phyloP scores from a whole-genome alignment of 1,139 yeast genomes.

The Komagataea norvegica region DNA sequence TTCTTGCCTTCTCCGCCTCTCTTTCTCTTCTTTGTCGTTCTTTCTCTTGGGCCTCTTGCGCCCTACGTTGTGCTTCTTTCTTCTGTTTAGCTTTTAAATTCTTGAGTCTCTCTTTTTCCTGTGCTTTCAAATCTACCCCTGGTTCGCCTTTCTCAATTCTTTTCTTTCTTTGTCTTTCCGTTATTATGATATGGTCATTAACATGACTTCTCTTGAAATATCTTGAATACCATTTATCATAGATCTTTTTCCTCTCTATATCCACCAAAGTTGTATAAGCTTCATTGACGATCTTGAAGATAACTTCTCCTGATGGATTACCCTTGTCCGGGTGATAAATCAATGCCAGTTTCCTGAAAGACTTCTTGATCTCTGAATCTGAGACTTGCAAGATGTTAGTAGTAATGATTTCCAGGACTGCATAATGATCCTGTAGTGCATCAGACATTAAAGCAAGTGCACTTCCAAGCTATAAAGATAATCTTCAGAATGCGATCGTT shows the following conservation, averaged over 20 bases:
- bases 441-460: too few relatives aligned
- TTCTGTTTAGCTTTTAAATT: too few relatives aligned
- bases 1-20: conserved; percentile 2
- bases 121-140: neutral
- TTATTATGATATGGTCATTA: conserved; percentile 1
- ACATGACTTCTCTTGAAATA: conserved; percentile 13
- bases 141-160: conserved; percentile 8
- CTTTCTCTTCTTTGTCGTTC: conserved; percentile 6
- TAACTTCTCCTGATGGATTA: conserved; percentile 65
- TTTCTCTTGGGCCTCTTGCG: neutral
- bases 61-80: conserved; percentile 8
- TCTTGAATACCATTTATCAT: conserved; percentile 35
- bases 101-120: conserved; percentile 1
- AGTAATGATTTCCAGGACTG: conserved; percentile 16
- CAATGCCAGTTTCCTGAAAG: conserved; percentile 84
- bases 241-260: conserved; percentile 44
- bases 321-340: conserved; percentile 95
- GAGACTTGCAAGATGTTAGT: conserved; percentile 10
- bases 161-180: conserved; percentile 27
- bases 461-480: too few relatives aligned
- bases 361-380: conserved; percentile 65
- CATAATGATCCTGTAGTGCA: conserved; percentile 12
- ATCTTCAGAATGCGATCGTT: too few relatives aligned
- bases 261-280: conserved; percentile 72
- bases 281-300: conserved; percentile 64